These are phyloP conservation scores for Erigeron philadelphicus DNA, from an alignment of 140 eudicot genomes.

Conservation along the genomic window DNA sequence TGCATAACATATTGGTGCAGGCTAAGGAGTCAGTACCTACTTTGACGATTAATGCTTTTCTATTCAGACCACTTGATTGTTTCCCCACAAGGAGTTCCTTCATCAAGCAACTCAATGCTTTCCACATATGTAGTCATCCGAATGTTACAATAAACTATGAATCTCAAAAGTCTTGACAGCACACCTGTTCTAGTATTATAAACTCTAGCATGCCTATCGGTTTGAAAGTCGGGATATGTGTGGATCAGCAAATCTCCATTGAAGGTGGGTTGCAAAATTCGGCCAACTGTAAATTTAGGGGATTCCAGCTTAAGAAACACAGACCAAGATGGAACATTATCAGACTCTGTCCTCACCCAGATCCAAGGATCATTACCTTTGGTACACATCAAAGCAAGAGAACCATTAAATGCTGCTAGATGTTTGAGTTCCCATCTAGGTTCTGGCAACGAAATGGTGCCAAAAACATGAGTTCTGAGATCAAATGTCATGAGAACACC, in stretches of 20 bases:
- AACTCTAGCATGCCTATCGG: background rate
- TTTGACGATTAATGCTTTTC: no score
- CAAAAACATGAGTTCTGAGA: background rate
- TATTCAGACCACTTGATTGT: background rate
- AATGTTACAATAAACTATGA: background rate
- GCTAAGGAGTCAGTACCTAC: no score
- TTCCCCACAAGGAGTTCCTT: background rate
- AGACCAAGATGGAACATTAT: conserved; percentile 19
- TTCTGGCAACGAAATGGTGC: background rate
- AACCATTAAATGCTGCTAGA: background rate
- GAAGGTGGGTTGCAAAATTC: background rate
- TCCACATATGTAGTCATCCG: conserved; percentile 8
- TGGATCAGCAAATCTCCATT: no score
- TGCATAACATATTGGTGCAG: no score
- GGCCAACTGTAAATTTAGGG: background rate
- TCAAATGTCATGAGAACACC: background rate
- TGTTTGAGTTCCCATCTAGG: background rate
- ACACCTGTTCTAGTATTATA: background rate
- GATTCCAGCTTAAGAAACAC: background rate
- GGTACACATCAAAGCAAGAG: background rate
- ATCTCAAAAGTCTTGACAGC: background rate
- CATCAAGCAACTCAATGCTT: conserved; percentile 21
- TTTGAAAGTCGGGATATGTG: no score
- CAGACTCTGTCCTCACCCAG: conserved; percentile 17
- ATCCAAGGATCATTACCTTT: background rate